Base-by-base conservation (phyloP, 345 rosid species). In the Euphorbia pulcherrima region DNA sequence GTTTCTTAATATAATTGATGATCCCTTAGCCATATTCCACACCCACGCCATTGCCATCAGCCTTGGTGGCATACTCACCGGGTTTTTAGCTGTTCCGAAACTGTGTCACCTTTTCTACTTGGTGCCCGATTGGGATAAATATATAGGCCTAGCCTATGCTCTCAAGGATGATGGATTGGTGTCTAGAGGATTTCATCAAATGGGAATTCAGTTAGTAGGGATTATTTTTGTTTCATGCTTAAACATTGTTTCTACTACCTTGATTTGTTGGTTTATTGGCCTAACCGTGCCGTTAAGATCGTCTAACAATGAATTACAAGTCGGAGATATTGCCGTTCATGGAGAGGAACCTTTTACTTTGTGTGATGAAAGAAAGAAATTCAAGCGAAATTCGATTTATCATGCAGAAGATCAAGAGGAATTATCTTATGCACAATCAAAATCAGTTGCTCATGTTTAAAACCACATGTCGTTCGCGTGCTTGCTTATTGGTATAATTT, bases 11-110 rank as follows among this genome's bases (percentile, higher is more conserved):
- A 50, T 4, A 12, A 74, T 83, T 2, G 79, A 87, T 0, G 77
- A 83, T 47, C 74, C 83, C 0, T 75, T 87, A 75, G 77, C 86
- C 41, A 37, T 83, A 11, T 70, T 87, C 73, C 87, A 87, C 81
- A 83, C 85, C 8, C 86, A 87, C 6, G 86, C 91, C 8, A 5
- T 84, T 0, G 70, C 86, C 0, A 83, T 86, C 4, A 61, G 72
- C 77, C 81, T 83, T 0, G 83, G 87, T 1, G 85, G 89, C 21
- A 50, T 81, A 53, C 87, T 87, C 23, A 78, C 81, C 0, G 83
- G 92, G 0, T 50, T 87, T 27, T 72, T 84, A 0, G 81, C 85
- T 11, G 52, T 74, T n/a, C 89, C 86, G 0, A 84, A 81, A 64
- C 64, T 87, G 1, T 79, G 83, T 11, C 86, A 80, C 16, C 63